Evolutionary conservation across 2,329 filamentous ascomycete species (phyloP), one percentile per base, ranked within the genome.

Genomic region (Trichoderma polysporum): DNA sequence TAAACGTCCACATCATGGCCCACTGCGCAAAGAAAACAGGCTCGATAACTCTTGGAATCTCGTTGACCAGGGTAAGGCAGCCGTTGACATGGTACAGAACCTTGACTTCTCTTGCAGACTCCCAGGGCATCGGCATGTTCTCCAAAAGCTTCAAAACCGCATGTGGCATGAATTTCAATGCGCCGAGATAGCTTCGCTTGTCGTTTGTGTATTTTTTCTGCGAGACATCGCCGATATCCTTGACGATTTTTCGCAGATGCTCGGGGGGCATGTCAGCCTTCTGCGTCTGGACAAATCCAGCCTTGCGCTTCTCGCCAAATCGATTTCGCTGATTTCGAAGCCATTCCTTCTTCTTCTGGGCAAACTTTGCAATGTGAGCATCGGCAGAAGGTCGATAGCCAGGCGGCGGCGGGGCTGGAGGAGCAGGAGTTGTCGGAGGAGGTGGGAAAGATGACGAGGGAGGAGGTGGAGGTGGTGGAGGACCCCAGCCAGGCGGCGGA

Each of bases 71-170:
- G 1, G 95, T 99, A 80, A 99, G 80, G 76, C 96, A 99, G 33
- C 95, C 95, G 75, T 99, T 99, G 74, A 98, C 94, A 76, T 99
- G 95, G 78, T 99, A 99, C 13, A 99, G 84, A 31, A 99, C 95
- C 81, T 98, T 98, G 69, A 99, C 96, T 76, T 99, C 95, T 70
- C 94, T 88, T 29, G 93, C 89, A 66, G 93, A 95, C 81, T 99
- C 95, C 95, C 95, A 99, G 0, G 95, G 95, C 95, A 99, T 99
- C 4, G 95, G 95, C 95, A 99, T 99, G 75, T 99, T 99, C 82
- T 99, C 95, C 66, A 99, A 80, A 27, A 99, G 85, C 83, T 99
- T 99, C 81, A 99, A 82, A 12, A 99, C 95, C 6, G 95, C 95
- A 77, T 99, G 95, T 1, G 95, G 95, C 95, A 99, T 99, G 82